Percentiles rank a stretch among this genome's conserved stretches.
phyloP scores from a whole-genome alignment of 2,329 filamentous ascomycete genomes.

The Penicillium capsulatum region DNA sequence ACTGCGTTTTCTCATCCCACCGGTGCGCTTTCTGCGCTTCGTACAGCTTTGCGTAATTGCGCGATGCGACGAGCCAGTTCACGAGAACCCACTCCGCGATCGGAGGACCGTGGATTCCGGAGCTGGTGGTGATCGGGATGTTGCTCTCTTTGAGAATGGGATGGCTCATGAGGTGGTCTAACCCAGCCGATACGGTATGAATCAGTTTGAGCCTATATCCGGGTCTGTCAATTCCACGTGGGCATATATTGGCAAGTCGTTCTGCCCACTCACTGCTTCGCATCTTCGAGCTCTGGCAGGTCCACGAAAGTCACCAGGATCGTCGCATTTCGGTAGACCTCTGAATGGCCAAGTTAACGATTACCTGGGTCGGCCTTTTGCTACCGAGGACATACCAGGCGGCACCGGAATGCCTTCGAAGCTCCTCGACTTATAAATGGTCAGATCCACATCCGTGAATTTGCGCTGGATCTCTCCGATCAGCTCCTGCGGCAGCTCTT shows the following conservation, averaged over 20 bases:
- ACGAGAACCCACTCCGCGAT: conserved; percentile 65
- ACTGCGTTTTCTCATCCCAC: conserved; percentile 42
- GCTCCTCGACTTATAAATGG: conserved; percentile 8
- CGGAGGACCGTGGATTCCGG: conserved; percentile 58
- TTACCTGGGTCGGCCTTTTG: background rate
- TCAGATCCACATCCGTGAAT: conserved; percentile 23
- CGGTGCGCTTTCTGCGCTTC: conserved; percentile 54
- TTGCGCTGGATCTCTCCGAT: conserved; percentile 17
- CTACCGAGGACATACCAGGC: conserved; percentile 15
- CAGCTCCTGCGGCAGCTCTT: conserved; percentile 14
- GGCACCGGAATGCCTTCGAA: conserved; percentile 17
- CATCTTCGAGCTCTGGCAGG: conserved; percentile 27
- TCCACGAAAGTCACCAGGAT: conserved; percentile 25
- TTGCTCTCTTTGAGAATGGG: conserved; percentile 52
- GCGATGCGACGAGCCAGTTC: conserved; percentile 57
- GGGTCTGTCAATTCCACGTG: no score
- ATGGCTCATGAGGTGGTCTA: conserved; percentile 51
- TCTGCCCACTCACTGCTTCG: conserved; percentile 26
- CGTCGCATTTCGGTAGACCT: conserved; percentile 22
- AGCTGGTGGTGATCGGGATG: conserved; percentile 53
- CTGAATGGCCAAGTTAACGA: conserved; percentile 11
- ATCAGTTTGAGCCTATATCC: conserved; percentile 49
- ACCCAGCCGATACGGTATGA: conserved; percentile 56
- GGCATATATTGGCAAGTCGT: no score
- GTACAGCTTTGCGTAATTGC: conserved; percentile 52